phyloP scores from a whole-genome alignment of 2,329 filamentous ascomycete genomes.

The Blumeriella jaapii region DNA sequence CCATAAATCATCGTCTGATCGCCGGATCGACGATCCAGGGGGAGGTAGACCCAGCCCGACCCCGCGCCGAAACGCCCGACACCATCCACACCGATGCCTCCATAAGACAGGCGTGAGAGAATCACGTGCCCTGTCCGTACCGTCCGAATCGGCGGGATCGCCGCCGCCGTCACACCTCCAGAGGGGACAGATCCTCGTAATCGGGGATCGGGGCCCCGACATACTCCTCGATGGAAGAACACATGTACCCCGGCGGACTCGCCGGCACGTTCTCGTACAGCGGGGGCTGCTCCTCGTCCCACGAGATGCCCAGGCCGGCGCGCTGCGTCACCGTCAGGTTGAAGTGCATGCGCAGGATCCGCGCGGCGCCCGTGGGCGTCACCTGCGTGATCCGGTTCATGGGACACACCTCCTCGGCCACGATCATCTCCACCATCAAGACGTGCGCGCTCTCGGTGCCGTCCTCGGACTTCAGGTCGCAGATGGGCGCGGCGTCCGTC shows the following conservation, averaged over 20 bases:
- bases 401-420: conserved; percentile 78
- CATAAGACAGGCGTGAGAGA: neutral
- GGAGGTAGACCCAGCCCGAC: too few species aligned
- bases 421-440: conserved; percentile 84
- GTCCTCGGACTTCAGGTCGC: conserved; percentile 63
- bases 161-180: conserved; percentile 6
- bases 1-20: too few species aligned
- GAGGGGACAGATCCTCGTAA: conserved; percentile 22
- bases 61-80: too few species aligned
- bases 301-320: conserved; percentile 85
- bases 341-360: conserved; percentile 90
- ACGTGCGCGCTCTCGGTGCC: conserved; percentile 74
- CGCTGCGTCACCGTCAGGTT: conserved; percentile 76
- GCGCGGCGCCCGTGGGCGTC: conserved; percentile 79
- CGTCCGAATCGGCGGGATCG: neutral
- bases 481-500: conserved; percentile 50
- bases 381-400: conserved; percentile 56
- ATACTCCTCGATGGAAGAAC: conserved; percentile 12
- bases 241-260: conserved; percentile 61
- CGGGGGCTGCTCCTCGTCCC: conserved; percentile 92
- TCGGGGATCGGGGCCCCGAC: conserved; percentile 21
- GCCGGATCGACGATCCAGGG: too few species aligned
- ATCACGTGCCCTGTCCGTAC: neutral
- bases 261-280: conserved; percentile 89
- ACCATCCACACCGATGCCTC: too few species aligned